A percentile compares a stretch with the other conserved stretches of the same genome.
phyloP scores from a whole-genome alignment of 129 eudicot genomes.

The Apium graveolens region DNA sequence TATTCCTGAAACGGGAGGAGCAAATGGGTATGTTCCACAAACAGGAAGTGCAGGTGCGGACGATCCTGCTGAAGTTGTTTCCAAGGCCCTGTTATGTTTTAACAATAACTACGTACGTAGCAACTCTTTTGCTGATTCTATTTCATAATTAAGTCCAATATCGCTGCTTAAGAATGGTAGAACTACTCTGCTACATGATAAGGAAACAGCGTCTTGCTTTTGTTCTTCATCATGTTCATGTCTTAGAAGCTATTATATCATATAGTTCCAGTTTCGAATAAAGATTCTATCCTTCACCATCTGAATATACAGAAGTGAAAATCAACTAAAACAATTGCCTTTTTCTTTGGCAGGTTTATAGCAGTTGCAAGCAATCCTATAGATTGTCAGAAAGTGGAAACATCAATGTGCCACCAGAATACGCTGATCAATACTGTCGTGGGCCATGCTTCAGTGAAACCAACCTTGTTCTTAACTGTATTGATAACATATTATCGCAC shows the following conservation, averaged over 20 bases:
- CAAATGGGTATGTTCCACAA: conserved; percentile 27
- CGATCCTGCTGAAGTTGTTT: conserved; percentile 35
- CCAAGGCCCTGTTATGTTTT: conserved; percentile 56
- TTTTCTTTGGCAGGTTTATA: conserved; percentile 39
- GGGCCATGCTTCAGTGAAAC: conserved; percentile 73
- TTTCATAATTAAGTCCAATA: background rate
- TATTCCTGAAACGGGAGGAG: background rate
- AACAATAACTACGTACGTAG: conserved; percentile 41
- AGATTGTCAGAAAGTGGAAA: conserved; percentile 60
- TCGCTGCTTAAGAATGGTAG: background rate
- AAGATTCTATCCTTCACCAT: background rate
- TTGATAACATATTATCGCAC: conserved; percentile 32
- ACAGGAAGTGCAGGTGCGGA: conserved; percentile 25
- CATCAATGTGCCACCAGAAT: conserved; percentile 54
- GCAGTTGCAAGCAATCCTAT: conserved; percentile 49
- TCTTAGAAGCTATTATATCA: no score
- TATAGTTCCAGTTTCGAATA: background rate
- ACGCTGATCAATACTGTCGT: conserved; percentile 41
- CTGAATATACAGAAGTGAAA: background rate
- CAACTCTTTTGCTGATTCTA: background rate
- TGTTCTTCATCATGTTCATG: background rate
- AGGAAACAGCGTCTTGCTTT: background rate
- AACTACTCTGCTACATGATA: background rate
- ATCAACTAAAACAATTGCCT: background rate
- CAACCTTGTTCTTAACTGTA: conserved; percentile 50